Evolutionary conservation across 768 basidiomycete genomes (phyloP).

Genomic region (Coprinellus aureogranulatus): DNA sequence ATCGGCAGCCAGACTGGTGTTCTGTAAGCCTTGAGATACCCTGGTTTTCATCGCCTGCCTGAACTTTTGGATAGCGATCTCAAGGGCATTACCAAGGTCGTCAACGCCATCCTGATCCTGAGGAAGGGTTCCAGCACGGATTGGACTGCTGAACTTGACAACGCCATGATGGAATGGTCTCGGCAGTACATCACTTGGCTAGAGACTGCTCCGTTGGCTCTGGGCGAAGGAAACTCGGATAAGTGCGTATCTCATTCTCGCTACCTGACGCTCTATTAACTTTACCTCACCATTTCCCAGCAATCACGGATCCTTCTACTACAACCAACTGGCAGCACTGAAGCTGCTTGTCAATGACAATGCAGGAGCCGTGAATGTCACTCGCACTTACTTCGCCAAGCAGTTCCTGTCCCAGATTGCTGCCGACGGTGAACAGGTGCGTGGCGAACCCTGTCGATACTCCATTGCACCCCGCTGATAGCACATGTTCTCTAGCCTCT

Average conservation of each 20-base stretch:
- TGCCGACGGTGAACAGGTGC: conserved; percentile 56
- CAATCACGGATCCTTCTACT: conserved; percentile 67
- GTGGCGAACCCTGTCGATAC: too few species aligned
- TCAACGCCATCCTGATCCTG: conserved; percentile 51
- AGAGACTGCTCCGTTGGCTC: conserved; percentile 43
- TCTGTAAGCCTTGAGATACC: conserved; percentile 39
- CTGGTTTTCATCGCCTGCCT: conserved; percentile 5
- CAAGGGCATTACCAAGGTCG: conserved; percentile 56
- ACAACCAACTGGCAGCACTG: conserved; percentile 55
- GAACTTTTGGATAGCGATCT: conserved; percentile 41
- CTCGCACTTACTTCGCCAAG: conserved; percentile 48
- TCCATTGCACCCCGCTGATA: too few species aligned
- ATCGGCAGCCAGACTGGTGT: conserved; percentile 52
- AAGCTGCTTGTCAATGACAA: conserved; percentile 53
- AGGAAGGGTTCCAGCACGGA: conserved; percentile 46
- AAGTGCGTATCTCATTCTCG: conserved; percentile 41
- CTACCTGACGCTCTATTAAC: background rate
- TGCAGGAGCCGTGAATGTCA: conserved; percentile 44
- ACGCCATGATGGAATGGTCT: conserved; percentile 49
- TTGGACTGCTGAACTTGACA: conserved; percentile 56
- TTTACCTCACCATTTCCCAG: conserved; percentile 29
- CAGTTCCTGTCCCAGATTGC: conserved; percentile 55
- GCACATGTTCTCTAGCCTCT: conserved; percentile 57
- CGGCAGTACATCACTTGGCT: conserved; percentile 56
- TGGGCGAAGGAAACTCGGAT: conserved; percentile 41